Conservation (phyloP, 1,284 basidiomycete species). For the Fomes fomentarius region DNA sequence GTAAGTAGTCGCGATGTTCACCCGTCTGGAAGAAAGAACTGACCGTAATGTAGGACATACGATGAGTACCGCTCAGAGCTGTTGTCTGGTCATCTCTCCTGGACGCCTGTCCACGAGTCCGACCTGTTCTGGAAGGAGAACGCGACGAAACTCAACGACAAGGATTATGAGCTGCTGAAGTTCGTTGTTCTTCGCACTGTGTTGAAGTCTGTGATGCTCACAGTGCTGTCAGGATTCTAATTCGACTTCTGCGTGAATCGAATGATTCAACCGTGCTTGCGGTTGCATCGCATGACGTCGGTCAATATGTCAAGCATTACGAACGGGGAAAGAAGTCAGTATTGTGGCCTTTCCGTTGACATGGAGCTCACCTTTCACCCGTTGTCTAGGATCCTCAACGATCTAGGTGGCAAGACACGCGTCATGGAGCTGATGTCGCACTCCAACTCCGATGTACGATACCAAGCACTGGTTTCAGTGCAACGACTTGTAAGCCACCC, state of each 20-base stretch:
- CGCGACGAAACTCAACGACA: conserved; percentile 81
- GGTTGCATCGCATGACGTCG: conserved; percentile 91
- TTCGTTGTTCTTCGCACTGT: conserved; percentile 34
- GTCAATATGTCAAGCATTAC: conserved; percentile 90
- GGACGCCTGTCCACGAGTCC: conserved; percentile 94
- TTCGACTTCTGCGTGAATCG: conserved; percentile 74
- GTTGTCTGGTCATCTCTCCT: conserved; percentile 87
- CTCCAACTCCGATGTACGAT: conserved; percentile 86
- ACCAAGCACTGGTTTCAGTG: conserved; percentile 86
- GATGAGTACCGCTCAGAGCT: conserved; percentile 96
- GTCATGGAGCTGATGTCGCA: conserved; percentile 97
- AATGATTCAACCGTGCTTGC: conserved; percentile 79
- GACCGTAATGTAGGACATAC: conserved; percentile 70
- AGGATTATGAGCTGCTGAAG: conserved; percentile 82
- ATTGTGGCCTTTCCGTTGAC: neutral
- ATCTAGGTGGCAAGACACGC: conserved; percentile 85
- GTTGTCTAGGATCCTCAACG: conserved; percentile 67
- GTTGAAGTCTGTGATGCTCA: neutral
- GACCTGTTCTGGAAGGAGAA: conserved; percentile 99
- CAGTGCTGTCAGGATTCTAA: conserved; percentile 56
- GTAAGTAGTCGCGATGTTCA: conserved; percentile 46
- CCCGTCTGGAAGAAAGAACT: neutral
- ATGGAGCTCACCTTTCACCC: neutral
- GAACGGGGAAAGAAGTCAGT: conserved; percentile 89
- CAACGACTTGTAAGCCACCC: conserved; percentile 83